phyloP scores from a whole-genome alignment of 1,284 basidiomycete species.

The Flammula alnicola region DNA sequence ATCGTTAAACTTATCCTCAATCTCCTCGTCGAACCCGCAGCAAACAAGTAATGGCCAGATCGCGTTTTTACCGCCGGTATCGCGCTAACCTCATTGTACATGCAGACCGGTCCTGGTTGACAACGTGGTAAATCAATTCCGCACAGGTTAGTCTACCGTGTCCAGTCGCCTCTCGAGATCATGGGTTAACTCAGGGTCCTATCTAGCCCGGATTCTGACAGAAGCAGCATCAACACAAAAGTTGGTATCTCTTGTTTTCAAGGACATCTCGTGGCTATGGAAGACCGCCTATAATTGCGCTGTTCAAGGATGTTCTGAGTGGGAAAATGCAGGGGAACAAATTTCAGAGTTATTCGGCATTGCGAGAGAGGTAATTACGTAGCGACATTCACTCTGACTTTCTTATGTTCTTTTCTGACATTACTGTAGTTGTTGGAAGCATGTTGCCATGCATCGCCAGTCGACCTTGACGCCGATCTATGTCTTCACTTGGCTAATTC shows the following conservation, averaged over 20 bases:
- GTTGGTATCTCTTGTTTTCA: conserved; percentile 59
- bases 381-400: conserved; percentile 13
- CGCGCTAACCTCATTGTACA: conserved; percentile 27
- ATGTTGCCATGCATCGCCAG: conserved; percentile 58
- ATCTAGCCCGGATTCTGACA: conserved; percentile 60
- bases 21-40: conserved; percentile 65
- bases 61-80: conserved; percentile 27
- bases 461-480: conserved; percentile 61
- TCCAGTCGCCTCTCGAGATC: conserved; percentile 5
- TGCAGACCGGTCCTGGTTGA: conserved; percentile 58
- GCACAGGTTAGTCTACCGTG: conserved; percentile 50
- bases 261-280: conserved; percentile 86
- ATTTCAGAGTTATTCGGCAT: conserved; percentile 73
- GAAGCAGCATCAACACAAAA: conserved; percentile 58
- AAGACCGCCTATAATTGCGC: conserved; percentile 82
- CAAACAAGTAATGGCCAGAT: conserved; percentile 52
- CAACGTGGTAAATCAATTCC: conserved; percentile 68
- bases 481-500: conserved; percentile 67
- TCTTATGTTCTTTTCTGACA: conserved; percentile 18
- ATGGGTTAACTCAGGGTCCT: conserved; percentile 11
- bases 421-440: conserved; percentile 60
- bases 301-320: conserved; percentile 75
- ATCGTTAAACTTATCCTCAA: conserved; percentile 75
- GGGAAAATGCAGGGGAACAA: conserved; percentile 65
- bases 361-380: conserved; percentile 55